Evolutionary conservation across 768 basidiomycete genomes (phyloP), one percentile per base, ranked within the genome.

Genomic region (Tephrocybe sp.): DNA sequence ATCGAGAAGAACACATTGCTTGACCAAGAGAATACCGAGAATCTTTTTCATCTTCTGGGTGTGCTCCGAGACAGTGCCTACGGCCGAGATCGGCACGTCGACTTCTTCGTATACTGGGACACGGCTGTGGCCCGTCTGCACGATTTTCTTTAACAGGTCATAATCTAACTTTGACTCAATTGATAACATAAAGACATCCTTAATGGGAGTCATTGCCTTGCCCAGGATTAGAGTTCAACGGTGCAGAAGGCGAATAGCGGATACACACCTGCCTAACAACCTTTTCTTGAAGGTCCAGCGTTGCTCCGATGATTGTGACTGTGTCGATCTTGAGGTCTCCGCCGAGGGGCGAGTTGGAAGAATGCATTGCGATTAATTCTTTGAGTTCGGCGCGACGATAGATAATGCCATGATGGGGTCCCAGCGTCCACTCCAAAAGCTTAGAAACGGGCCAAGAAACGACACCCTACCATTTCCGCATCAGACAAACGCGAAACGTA

Each of bases 291-390:
- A 96, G 68, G 63, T 94, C 93, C 20, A 96, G 80, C 0, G 91
- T 91, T 0, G 89, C 90, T 15, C 92, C 91, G 33, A 94, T 93
- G 65, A 95, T 94, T 1, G 85, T 85, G 45, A 94, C 89, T 0
- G 93, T 95, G 62, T 95, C 93, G 1, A 72, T 80, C 61, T 90
- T 88, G 38, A 95, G 73, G 64, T 96, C 93, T 10, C 93, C 93
- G 11, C 91, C 92, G 51, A 85, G 86, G 0, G 85, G 74, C 4
- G 80, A 85, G 26, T 77, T 77, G 0, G 79, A 81, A 2, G 84
- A 85, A 56, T 96, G 93, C 81, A 95, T 83, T 1, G 91, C 90
- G 51, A 96, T 93, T 23, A 96, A 72, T 63, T 95, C 93, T 61
- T 94, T 93, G 24, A 96, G 76, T 63, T 96, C 90, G 51, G 79